These are phyloP conservation scores for Pseudovirgaria hyperparasitica DNA, from an alignment of 2,329 filamentous ascomycete genomes.

Conservation along the genomic window DNA sequence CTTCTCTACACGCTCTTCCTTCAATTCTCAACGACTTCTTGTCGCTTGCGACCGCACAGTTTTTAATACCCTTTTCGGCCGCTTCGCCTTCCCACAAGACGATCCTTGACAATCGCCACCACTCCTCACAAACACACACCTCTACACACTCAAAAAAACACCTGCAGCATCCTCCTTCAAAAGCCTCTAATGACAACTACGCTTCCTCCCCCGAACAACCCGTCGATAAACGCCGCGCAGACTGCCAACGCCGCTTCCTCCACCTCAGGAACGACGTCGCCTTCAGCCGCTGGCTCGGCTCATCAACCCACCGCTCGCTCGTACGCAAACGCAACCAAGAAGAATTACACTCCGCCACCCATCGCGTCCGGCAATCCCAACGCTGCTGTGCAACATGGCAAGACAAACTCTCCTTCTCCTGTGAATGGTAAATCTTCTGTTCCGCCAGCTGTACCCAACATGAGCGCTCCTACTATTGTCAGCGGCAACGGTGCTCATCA, in stretches of 20 bases:
- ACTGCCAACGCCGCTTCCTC: conserved; percentile 34
- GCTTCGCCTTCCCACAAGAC: conserved; percentile 2
- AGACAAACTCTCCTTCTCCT: conserved; percentile 45
- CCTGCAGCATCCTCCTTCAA: conserved; percentile 7
- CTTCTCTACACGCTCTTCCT: conserved; percentile 11
- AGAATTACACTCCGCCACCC: conserved; percentile 33
- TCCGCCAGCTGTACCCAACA: conserved; percentile 51
- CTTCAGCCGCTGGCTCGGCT: conserved; percentile 38
- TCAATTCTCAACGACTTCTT: conserved; percentile 12
- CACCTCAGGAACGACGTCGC: conserved; percentile 37
- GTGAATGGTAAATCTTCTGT: conserved; percentile 75
- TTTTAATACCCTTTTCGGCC: conserved; percentile 20
- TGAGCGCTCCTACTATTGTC: conserved; percentile 46
- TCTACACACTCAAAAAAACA: conserved; percentile 5
- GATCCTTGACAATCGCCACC: conserved; percentile 10
- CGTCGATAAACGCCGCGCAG: conserved; percentile 35
- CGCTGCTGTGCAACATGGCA: conserved; percentile 34
- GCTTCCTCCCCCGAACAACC: conserved; percentile 37
- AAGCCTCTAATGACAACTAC: conserved; percentile 49
- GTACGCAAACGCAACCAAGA: conserved; percentile 51
- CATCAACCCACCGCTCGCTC: conserved; percentile 43
- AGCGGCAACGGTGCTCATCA: conserved; percentile 51
- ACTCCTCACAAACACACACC: conserved; percentile 6
- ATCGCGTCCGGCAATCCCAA: conserved; percentile 41
- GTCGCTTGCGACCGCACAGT: conserved; percentile 8